Conservation (phyloP, 2,329 filamentous ascomycete species). For the Colletotrichum costaricense region DNA sequence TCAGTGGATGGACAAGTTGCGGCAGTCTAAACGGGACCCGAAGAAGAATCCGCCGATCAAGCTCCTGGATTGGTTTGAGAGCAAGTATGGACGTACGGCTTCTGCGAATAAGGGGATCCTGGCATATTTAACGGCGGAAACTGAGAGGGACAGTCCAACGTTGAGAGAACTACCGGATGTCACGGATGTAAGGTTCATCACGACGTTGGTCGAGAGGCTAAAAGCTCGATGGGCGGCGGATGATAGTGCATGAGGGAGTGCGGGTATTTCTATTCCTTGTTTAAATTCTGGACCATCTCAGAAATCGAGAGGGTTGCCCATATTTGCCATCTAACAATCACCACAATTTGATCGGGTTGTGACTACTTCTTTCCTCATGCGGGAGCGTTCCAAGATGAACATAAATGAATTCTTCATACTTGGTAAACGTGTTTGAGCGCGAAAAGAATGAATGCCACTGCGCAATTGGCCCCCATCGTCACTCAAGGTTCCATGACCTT, state of each 20-base stretch:
- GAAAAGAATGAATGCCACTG: not conserved
- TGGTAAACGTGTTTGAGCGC: not conserved
- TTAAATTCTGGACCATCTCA: too few species aligned
- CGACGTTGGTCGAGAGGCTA: not conserved
- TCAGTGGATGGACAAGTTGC: slow-evolving; percentile 10
- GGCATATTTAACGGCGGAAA: not conserved
- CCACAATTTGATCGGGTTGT: too few species aligned
- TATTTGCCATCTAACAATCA: too few species aligned
- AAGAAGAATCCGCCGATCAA: slow-evolving; percentile 66
- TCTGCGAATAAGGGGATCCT: not conserved
- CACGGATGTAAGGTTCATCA: slow-evolving; percentile 3
- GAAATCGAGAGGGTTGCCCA: too few species aligned
- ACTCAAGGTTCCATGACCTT: not conserved
- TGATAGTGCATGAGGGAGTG: not conserved
- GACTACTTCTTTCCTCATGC: too few species aligned
- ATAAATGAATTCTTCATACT: not conserved
- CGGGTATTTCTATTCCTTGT: too few species aligned
- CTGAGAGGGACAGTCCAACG: slow-evolving; percentile 5
- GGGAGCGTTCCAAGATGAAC: not conserved
- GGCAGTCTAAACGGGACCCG: slow-evolving; percentile 56
- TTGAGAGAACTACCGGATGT: not conserved
- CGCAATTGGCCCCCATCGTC: not conserved
- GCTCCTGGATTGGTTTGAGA: slow-evolving; percentile 61
- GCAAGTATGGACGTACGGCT: slow-evolving; percentile 17
- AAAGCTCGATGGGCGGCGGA: not conserved